Percentiles rank a stretch among this genome's conserved stretches.
phyloP scores from a whole-genome alignment of 768 basidiomycete genomes.

The Cubamyces sp. region DNA sequence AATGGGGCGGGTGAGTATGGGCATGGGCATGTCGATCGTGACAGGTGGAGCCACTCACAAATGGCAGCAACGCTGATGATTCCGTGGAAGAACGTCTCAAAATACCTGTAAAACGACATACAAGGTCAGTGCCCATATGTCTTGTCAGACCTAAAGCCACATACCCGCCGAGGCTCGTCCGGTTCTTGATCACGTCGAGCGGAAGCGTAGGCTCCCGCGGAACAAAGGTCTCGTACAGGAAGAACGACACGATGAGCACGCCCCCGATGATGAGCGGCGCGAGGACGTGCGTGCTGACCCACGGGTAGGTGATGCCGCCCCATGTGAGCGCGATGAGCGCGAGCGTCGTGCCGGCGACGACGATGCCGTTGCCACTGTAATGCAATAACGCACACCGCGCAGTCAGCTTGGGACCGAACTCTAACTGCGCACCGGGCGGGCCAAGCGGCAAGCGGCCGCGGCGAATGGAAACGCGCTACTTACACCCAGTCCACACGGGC shows the following conservation, averaged over 20 bases:
- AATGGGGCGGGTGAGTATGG: constrained; percentile 20
- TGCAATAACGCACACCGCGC: background rate
- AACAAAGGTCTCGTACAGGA: constrained; percentile 20
- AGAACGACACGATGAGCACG: constrained; percentile 36
- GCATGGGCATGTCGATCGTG: background rate
- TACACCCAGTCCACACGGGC: constrained; percentile 36
- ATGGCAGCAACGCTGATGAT: constrained; percentile 23
- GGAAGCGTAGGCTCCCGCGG: constrained; percentile 19
- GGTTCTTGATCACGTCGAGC: constrained; percentile 10
- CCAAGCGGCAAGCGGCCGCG: constrained; percentile 7
- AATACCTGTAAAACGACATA: constrained; percentile 25
- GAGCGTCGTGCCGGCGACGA: constrained; percentile 28
- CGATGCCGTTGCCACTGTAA: constrained; percentile 18
- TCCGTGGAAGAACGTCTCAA: constrained; percentile 32
- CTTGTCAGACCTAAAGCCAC: background rate
- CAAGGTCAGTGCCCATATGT: background rate
- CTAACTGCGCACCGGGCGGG: background rate
- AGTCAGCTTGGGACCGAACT: background rate
- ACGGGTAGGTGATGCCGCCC: constrained; percentile 43
- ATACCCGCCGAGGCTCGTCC: constrained; percentile 18
- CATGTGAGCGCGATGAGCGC: constrained; percentile 34
- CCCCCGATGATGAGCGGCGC: constrained; percentile 42
- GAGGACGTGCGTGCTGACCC: constrained; percentile 37
- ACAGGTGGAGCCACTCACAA: constrained; percentile 30
- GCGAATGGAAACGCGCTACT: constrained; percentile 10